Base-by-base conservation (phyloP, 106 monocot genomes). In the Agapanthus africanus region DNA sequence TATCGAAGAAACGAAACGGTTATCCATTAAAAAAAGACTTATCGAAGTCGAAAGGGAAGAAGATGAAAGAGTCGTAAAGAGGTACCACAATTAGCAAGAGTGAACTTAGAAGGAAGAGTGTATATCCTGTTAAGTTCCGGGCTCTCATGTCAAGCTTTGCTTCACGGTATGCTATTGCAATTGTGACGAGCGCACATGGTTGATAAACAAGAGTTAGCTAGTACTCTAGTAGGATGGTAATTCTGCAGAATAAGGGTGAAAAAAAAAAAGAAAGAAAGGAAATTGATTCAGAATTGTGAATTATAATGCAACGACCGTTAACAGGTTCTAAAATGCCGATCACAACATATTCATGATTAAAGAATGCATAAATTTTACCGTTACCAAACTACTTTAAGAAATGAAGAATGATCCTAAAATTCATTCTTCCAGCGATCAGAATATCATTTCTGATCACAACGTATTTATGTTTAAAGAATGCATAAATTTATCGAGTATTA, bases 101-200 rank as follows among this genome's bases (percentile, higher is more conserved):
- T 5, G 51, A 22, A 51, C 51, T 51, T 21, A 51, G n/a, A 23
- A 51, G 25, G 51, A 51, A 51, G 9, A 23, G 11, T 23, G 22
- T 51, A 11, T 51, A 51, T 51, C 51, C 51, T 51, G 22, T 23
- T 51, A 51, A 9, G n/a, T 6, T 51, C 3, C 51, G 51, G 0
- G 25, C 25, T 51, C 51, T 51, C 6, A 23, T 51, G 9, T 51
- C 25, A 51, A 51, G 3, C 22, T 9, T 51, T 51, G 51, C 51
- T 51, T 51, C 51, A 51, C 22, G 22, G 9, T 51, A 51, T 51
- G 51, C 51, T 51, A 51, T 51, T 51, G 51, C 51, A 51, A 51
- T 3, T 23, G 51, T 51, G 4, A 3, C 51, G 19, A 51, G 25
- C 7, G 51, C 51, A 51, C n/a, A 51, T 51, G 51, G 51, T 51